Evolutionary conservation across 768 basidiomycete species (phyloP), one percentile per base, ranked within the genome.

Genomic region (Mycena belliarum): DNA sequence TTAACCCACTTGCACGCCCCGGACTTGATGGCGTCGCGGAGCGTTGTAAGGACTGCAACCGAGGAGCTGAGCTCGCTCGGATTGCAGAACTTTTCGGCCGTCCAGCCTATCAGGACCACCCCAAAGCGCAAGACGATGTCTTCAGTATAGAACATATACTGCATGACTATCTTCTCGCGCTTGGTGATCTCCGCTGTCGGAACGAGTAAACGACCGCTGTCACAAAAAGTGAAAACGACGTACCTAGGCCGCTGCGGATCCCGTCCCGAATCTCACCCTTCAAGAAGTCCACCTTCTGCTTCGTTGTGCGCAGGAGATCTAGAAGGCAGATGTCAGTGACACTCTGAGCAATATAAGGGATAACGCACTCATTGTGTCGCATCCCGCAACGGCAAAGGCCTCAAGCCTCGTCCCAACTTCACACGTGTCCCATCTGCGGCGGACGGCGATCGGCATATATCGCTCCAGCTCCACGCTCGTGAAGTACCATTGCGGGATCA

Each of bases 41-140:
- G 33, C 2, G 43, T 45, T 4, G 35, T 46, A 25, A 54, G 52
- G 3, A 47, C 25, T 3, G 44, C 2, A 12, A 54, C 4, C 5
- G 52, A 54, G 7, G 52, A 54, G 45, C 44, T 47, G 18, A 54
- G 52, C 3, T 53, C 43, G 26, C 52, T 53, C 23, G 43, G 52
- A 24, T 28, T 59, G 46, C 50, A 51, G 24, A 51, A 49, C 21
- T 24, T 24, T 4, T 38, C 57, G 33, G 49, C 45, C 0, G 66
- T 66, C 65, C 66, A 67, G 1, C 66, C 65, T 2, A 49, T 33
- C 14, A 69, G 61, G 18, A 55, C 59, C 3, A 69, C 43, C n/a
- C 64, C 59, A 20, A 59, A 56, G 18, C 28, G 26, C 9, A 54
- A 44, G 4, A 68, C 51, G 23, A 68, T 32, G 6, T 32, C 29